Conservation (phyloP, 2,329 filamentous ascomycete genomes). For the Alternaria brassicae region DNA sequence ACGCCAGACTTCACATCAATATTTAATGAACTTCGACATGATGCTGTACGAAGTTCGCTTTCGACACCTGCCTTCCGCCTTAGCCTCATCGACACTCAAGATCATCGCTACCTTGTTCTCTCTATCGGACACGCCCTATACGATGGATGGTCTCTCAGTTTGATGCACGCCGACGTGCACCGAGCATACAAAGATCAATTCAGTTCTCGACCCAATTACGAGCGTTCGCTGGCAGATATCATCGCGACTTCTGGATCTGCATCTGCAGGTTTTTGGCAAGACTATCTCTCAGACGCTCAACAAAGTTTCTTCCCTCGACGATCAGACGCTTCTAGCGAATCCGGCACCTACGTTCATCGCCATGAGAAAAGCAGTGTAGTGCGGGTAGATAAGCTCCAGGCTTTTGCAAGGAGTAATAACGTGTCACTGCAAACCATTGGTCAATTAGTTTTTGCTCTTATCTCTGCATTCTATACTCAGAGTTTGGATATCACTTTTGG, state of each 20-base stretch:
- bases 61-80: slow-evolving; percentile 46
- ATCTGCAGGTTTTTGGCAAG: slow-evolving; percentile 72
- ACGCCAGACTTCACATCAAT: slow-evolving; percentile 40
- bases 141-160: slow-evolving; percentile 81
- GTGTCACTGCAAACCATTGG: slow-evolving; percentile 80
- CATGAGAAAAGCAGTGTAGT: slow-evolving; percentile 57
- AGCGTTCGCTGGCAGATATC: slow-evolving; percentile 63
- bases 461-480: slow-evolving; percentile 68
- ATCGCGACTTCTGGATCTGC: slow-evolving; percentile 57
- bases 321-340: neutral
- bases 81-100: slow-evolving; percentile 45
- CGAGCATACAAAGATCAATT: slow-evolving; percentile 65
- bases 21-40: slow-evolving; percentile 46
- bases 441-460: slow-evolving; percentile 76
- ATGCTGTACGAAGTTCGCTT: slow-evolving; percentile 30
- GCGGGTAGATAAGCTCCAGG: slow-evolving; percentile 52
- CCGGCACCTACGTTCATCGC: slow-evolving; percentile 48
- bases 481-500: slow-evolving; percentile 82
- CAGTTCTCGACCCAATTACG: slow-evolving; percentile 57
- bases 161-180: slow-evolving; percentile 75
- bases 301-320: slow-evolving; percentile 51
- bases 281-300: slow-evolving; percentile 65
- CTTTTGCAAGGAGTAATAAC: slow-evolving; percentile 69
- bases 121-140: slow-evolving; percentile 88
- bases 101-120: slow-evolving; percentile 60